A percentile compares a stretch with the other conserved stretches of the same genome.
phyloP scores from a whole-genome alignment of 2,329 filamentous ascomycete species.

The Hypoxylon sp. region DNA sequence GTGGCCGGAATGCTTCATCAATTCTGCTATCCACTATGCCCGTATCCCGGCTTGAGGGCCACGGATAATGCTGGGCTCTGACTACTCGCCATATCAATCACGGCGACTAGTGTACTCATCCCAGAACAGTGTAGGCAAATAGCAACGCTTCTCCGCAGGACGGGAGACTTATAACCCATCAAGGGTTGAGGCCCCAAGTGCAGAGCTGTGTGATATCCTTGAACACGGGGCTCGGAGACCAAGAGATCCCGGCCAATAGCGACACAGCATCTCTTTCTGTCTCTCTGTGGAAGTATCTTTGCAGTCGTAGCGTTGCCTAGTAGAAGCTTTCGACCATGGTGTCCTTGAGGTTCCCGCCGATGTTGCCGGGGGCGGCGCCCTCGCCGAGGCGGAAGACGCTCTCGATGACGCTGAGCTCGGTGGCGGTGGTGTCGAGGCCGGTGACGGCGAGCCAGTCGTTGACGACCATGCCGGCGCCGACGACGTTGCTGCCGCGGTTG shows the following conservation, averaged over 20 bases:
- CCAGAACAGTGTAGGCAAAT: slow-evolving; percentile 5
- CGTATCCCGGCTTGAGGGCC: slow-evolving; percentile 15
- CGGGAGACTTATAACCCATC: slow-evolving; percentile 2
- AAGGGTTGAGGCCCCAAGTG: slow-evolving; percentile 3
- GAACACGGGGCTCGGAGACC: too few relatives aligned
- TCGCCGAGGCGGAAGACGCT: slow-evolving; percentile 95
- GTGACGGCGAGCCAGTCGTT: slow-evolving; percentile 98
- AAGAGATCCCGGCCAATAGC: slow-evolving; percentile 5
- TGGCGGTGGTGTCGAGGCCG: slow-evolving; percentile 93
- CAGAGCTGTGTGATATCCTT: too few relatives aligned
- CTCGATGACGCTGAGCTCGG: slow-evolving; percentile 95
- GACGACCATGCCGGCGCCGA: slow-evolving; percentile 96
- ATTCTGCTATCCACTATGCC: slow-evolving; percentile 24
- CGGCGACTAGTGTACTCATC: slow-evolving; percentile 14
- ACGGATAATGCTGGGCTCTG: slow-evolving; percentile 3
- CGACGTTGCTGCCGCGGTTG: slow-evolving; percentile 90
- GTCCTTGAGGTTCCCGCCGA: slow-evolving; percentile 90
- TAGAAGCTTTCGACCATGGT: slow-evolving; percentile 99
- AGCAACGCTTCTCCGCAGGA: not conserved
- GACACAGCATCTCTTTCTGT: not conserved
- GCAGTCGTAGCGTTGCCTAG: slow-evolving; percentile 57
- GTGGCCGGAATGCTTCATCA: slow-evolving; percentile 27
- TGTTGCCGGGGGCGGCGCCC: slow-evolving; percentile 78
- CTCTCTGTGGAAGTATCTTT: too few relatives aligned
- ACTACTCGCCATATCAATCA: slow-evolving; percentile 20